These are phyloP conservation scores for Trypanosoma lewisi DNA, from an alignment of 208 protist genomes.

Conservation along the genomic window DNA sequence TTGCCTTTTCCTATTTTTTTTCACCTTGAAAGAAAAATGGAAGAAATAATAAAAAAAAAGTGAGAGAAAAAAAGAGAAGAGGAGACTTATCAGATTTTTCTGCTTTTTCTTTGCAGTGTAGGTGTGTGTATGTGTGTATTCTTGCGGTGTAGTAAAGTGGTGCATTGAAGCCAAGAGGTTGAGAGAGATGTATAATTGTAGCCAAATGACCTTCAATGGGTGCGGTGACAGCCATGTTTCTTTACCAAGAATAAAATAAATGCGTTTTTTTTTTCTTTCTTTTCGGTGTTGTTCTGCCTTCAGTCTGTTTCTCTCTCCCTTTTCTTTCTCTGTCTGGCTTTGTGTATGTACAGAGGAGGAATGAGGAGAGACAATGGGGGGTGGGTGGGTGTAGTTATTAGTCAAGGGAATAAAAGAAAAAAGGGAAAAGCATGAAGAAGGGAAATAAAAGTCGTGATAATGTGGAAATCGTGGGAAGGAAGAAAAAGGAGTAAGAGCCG, in stretches of 20 bases:
- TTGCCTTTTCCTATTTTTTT: neutral
- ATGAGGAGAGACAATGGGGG: neutral
- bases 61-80: neutral
- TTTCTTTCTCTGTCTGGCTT: neutral
- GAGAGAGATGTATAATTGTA: too few species aligned
- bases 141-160: too few species aligned
- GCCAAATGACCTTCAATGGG: too few species aligned
- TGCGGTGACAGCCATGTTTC: too few species aligned
- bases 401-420: neutral
- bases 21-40: too few species aligned
- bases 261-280: neutral
- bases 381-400: neutral
- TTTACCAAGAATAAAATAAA: too few species aligned
- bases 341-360: neutral
- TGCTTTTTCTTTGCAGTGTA: neutral
- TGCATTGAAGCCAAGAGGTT: too few species aligned
- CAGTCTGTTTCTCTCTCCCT: neutral
- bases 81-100: conserved; percentile 9
- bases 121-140: neutral
- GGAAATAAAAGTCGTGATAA: neutral
- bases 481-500: neutral
- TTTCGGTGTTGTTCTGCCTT: neutral
- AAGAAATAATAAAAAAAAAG: conserved; percentile 10
- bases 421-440: neutral
- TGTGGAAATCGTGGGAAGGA: neutral